Evolutionary conservation across 768 basidiomycete species (phyloP).

Genomic region (Crepidotus variabilis): DNA sequence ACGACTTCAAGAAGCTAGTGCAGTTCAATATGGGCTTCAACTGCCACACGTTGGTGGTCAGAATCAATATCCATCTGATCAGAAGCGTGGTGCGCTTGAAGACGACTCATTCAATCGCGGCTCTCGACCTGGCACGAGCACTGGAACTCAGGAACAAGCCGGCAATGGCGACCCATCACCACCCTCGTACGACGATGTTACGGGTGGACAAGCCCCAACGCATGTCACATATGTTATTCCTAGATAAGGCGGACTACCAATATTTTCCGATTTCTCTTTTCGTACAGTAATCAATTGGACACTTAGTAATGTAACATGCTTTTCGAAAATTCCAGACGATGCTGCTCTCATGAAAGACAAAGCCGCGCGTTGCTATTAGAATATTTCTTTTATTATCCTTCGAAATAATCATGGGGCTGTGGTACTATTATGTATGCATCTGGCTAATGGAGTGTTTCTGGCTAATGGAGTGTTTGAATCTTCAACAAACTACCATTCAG

Average conservation of each 20-base stretch:
- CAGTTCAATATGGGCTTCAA: slow-evolving; percentile 2
- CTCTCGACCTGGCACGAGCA: neutral
- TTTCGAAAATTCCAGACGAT: too few species aligned
- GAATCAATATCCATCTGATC: neutral
- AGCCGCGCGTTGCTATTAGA: too few species aligned
- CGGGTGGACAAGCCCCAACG: neutral
- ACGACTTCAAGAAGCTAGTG: neutral
- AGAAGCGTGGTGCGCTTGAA: neutral
- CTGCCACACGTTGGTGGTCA: neutral
- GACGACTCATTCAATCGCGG: neutral
- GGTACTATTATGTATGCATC: too few species aligned
- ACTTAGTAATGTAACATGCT: too few species aligned
- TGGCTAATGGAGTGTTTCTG: too few species aligned
- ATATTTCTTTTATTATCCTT: too few species aligned
- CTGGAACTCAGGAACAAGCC: neutral
- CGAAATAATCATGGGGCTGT: too few species aligned
- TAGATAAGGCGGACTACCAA: neutral
- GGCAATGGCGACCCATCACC: neutral
- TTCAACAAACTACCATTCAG: too few species aligned
- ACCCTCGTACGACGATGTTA: neutral
- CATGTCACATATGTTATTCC: neutral
- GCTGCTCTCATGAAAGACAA: too few species aligned
- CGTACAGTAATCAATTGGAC: too few species aligned
- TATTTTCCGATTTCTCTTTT: too few species aligned
- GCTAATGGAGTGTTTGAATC: too few species aligned